Percentiles rank a stretch among this genome's conserved stretches.
phyloP scores from a whole-genome alignment of 345 rosid species.

The Hibiscus mutabilis region DNA sequence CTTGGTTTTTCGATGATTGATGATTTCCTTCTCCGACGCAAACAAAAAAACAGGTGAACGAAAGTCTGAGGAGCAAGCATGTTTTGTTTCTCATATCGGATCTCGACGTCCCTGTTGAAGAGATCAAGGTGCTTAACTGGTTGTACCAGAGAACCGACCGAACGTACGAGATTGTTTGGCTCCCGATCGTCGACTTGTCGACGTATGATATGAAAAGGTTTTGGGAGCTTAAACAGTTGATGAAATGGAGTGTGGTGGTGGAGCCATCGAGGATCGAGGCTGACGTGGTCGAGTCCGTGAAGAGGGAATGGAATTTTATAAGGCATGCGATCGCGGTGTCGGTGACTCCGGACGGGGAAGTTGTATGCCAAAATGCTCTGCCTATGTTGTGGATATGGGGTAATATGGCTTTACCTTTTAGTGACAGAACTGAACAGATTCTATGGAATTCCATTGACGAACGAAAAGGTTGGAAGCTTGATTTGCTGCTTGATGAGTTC shows the following conservation, averaged over 20 bases:
- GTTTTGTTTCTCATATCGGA: slow-evolving; percentile 57
- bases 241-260: slow-evolving; percentile 65
- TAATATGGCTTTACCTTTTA: slow-evolving; percentile 61
- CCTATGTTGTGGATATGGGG: slow-evolving; percentile 90
- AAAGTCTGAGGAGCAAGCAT: slow-evolving; percentile 51
- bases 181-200: slow-evolving; percentile 27
- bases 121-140: slow-evolving; percentile 17
- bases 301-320: slow-evolving; percentile 53
- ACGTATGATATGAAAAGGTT: slow-evolving; percentile 14
- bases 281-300: slow-evolving; percentile 42
- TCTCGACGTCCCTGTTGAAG: slow-evolving; percentile 31
- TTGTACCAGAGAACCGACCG: slow-evolving; percentile 10
- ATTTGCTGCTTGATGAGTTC: slow-evolving; percentile 38
- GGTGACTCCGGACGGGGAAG: slow-evolving; percentile 58
- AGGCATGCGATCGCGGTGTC: slow-evolving; percentile 58
- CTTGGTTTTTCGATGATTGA: neutral
- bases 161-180: slow-evolving; percentile 34
- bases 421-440: slow-evolving; percentile 37
- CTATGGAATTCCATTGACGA: slow-evolving; percentile 52
- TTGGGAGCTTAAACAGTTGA: slow-evolving; percentile 28
- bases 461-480: slow-evolving; percentile 38
- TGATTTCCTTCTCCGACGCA: neutral
- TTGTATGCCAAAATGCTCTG: slow-evolving; percentile 61
- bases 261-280: slow-evolving; percentile 39
- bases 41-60: slow-evolving; percentile 43